Evolutionary conservation across 2,329 filamentous ascomycete species (phyloP).

Genomic region (Colletotrichum chlorophyti): DNA sequence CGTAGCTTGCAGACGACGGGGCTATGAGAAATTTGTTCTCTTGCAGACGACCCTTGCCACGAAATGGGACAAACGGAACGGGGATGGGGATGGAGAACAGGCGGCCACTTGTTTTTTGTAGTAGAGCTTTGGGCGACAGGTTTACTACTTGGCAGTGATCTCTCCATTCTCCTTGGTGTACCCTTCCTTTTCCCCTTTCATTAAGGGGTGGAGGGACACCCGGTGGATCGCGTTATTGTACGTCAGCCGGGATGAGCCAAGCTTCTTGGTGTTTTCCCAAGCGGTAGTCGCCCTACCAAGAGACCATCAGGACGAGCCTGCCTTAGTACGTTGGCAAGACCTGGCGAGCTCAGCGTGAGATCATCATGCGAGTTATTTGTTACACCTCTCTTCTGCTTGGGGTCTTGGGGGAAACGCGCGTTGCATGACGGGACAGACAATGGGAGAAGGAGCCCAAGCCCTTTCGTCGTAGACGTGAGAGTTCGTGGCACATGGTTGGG

Average conservation of each 20-base stretch:
- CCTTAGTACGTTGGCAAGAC: too few relatives aligned
- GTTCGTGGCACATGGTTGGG: too few relatives aligned
- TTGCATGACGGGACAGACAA: too few relatives aligned
- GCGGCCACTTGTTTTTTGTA: not conserved
- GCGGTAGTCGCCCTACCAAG: not conserved
- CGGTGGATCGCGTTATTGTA: slow-evolving; percentile 8
- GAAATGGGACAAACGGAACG: too few relatives aligned
- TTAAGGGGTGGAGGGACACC: too few relatives aligned
- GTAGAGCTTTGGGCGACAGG: not conserved
- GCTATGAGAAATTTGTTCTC: too few relatives aligned
- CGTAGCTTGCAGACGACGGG: too few relatives aligned
- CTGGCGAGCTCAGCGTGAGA: slow-evolving; percentile 2
- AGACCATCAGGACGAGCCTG: not conserved
- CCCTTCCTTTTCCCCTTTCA: not conserved
- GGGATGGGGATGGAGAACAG: not conserved
- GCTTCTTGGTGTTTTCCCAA: slow-evolving; percentile 22
- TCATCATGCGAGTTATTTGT: not conserved
- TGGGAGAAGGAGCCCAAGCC: too few relatives aligned
- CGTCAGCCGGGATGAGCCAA: slow-evolving; percentile 25
- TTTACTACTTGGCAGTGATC: slow-evolving; percentile 23
- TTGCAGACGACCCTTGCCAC: too few relatives aligned
- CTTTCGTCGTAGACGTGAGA: too few relatives aligned
- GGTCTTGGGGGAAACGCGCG: too few relatives aligned
- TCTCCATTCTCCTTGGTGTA: not conserved
- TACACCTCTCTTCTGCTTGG: too few relatives aligned